These are phyloP conservation scores for Globisporangium emineosum DNA, from an alignment of 352 stramenopile species.

Conservation along the genomic window DNA sequence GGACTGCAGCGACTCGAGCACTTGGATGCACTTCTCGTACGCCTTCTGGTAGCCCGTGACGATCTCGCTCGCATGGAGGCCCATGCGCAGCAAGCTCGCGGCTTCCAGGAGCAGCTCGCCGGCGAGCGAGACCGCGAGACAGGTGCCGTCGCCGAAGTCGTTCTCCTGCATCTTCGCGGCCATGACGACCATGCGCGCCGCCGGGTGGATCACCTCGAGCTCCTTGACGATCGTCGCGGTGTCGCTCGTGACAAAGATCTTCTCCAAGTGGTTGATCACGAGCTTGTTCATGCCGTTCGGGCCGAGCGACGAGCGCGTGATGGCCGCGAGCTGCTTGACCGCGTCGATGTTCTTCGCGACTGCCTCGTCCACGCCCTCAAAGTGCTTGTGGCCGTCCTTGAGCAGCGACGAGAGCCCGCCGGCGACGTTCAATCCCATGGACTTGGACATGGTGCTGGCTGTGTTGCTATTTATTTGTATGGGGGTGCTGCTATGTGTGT, in stretches of 20 bases:
- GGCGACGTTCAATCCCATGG: slow-evolving; percentile 95
- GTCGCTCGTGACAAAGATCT: slow-evolving; percentile 99
- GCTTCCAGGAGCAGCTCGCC: slow-evolving; percentile 97
- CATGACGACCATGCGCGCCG: slow-evolving; percentile 98
- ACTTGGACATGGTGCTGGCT: slow-evolving; percentile 75
- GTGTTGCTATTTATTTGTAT: slow-evolving; percentile 5
- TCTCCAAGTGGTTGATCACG: slow-evolving; percentile 99
- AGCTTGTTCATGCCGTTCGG: slow-evolving; percentile 99
- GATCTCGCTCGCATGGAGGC: slow-evolving; percentile 98
- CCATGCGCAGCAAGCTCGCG: slow-evolving; percentile 95
- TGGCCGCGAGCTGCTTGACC: slow-evolving; percentile 96
- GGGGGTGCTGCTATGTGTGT: not conserved
- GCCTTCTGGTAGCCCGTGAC: slow-evolving; percentile 97
- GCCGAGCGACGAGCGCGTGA: slow-evolving; percentile 96
- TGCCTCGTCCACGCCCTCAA: slow-evolving; percentile 94
- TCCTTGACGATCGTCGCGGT: slow-evolving; percentile 99
- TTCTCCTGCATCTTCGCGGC: slow-evolving; percentile 98
- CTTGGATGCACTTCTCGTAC: slow-evolving; percentile 90
- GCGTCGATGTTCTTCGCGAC: slow-evolving; percentile 99
- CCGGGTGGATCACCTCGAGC: slow-evolving; percentile 97
- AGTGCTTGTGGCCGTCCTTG: slow-evolving; percentile 97
- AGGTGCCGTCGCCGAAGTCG: slow-evolving; percentile 96
- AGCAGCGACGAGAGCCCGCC: slow-evolving; percentile 96
- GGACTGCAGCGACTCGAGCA: slow-evolving; percentile 89
- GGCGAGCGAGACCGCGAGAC: slow-evolving; percentile 96